phyloP scores from a whole-genome alignment of 164 flowering plant genomes.

The Dillenia suffruticosa region DNA sequence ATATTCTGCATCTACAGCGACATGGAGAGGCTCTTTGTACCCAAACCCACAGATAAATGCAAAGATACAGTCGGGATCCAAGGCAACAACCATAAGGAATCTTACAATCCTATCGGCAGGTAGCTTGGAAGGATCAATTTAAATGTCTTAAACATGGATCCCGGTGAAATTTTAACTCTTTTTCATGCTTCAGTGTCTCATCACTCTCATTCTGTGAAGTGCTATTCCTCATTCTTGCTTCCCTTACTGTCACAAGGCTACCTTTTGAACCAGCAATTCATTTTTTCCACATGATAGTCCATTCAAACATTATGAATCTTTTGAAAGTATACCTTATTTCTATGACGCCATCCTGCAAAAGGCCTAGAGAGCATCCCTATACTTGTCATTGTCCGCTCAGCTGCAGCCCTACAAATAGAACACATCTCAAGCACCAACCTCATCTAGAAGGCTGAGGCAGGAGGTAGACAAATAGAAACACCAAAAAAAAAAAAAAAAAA shows the following conservation, averaged over 20 bases:
- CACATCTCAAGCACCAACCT: neutral
- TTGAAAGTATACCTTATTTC: conserved; percentile 54
- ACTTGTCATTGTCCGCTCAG: conserved; percentile 60
- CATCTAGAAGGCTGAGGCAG: neutral
- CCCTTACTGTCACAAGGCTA: conserved; percentile 13
- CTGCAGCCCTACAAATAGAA: conserved; percentile 32
- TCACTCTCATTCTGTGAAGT: conserved; percentile 7
- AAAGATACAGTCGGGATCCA: no score
- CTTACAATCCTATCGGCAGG: no score
- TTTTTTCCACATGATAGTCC: no score
- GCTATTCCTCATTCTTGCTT: conserved; percentile 10
- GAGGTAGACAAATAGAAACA: neutral
- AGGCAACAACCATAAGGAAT: no score
- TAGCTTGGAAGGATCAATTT: no score
- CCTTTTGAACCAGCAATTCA: no score
- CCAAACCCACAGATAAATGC: no score
- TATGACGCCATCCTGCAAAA: conserved; percentile 91
- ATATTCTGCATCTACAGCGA: no score
- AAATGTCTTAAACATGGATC: no score
- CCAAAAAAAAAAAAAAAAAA: no score
- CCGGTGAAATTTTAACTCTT: conserved; percentile 4
- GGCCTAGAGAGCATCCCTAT: conserved; percentile 70
- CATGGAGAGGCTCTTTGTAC: no score
- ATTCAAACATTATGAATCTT: neutral
- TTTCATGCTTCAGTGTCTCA: conserved; percentile 20